Base-by-base conservation (phyloP, 768 basidiomycete species). In the Suillus decipiens region DNA sequence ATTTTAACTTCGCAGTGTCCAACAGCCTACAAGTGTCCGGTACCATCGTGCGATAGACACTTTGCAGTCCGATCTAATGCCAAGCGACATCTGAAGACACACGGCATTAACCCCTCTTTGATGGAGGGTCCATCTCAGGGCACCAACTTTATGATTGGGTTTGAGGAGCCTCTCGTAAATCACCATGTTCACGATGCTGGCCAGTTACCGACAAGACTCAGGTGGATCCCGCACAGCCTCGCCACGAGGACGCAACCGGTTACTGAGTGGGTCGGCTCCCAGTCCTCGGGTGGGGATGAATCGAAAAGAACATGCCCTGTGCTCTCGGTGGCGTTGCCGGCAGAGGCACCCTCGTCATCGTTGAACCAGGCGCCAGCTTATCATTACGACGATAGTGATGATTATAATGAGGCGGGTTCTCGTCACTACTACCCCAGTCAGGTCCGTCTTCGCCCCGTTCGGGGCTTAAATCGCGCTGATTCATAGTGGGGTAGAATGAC, bases 1-100 rank as follows among this genome's bases (percentile, higher is more conserved):
- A 39, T 59, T 50, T 33, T 24, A 59, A 24, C 42, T n/a, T 19
- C 34, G 56, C 34, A 62, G 60, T 66, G 67, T 62, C 45, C 5
- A 4, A 59, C 36, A 71, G 69, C 74, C 22, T 73, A 66, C 39
- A 74, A 74, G 42, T 93, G 91, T 69, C 81, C 76, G 0, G 85
- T 87, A 56, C 77, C 82, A 15, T 80, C 81, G 39, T 93, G 92
- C 71, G 74, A 77, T 36, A 88, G 89, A 70, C 82, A 80, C 4
- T 93, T 93, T 69, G 86, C 89, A 22, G 90, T 93, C 19, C 85
- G 89, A 14, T 93, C 91, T 9, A 93, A 93, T 68, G 90, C 90
- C 17, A 90, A 87, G 72, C 83, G 91, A 39, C 91, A 93, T 69
- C 80, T 90, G 42, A 87, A 89, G 51, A 92, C 89, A 1, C 91